A percentile compares a stretch with the other conserved stretches of the same genome.
phyloP scores from a whole-genome alignment of 257 asterid species.

The Perilla frutescens region DNA sequence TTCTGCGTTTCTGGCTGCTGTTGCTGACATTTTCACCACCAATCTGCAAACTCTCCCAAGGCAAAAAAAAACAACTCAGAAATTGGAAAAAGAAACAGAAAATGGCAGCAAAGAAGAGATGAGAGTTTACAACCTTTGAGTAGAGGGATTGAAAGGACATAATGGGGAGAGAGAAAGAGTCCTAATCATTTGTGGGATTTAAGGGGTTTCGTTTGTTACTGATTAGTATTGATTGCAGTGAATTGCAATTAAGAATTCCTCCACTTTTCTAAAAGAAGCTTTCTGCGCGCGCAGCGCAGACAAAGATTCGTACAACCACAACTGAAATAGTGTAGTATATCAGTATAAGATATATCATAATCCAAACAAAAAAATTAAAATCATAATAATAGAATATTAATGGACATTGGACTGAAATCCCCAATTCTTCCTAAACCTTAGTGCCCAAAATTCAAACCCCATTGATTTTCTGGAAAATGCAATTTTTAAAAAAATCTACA shows the following conservation, averaged over 20 bases:
- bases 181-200: conserved; percentile 44
- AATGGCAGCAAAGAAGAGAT: conserved; percentile 2
- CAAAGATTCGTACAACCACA: background rate
- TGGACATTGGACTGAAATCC: too few species aligned
- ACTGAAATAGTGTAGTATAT: background rate
- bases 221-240: background rate
- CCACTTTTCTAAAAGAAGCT: background rate
- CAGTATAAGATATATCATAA: background rate
- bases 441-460: too few species aligned
- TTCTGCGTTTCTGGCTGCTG: conserved; percentile 41
- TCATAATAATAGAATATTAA: too few species aligned
- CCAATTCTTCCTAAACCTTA: too few species aligned
- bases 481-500: too few species aligned
- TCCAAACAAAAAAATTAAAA: too few species aligned
- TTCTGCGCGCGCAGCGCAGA: background rate
- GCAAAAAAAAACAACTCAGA: conserved; percentile 4
- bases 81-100: background rate
- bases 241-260: background rate
- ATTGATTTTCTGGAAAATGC: too few species aligned
- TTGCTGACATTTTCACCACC: conserved; percentile 68
- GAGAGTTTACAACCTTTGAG: conserved; percentile 35
- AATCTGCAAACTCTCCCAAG: conserved; percentile 54
- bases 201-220: background rate
- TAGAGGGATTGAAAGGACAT: conserved; percentile 36
- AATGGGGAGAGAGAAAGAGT: conserved; percentile 47